A percentile compares a stretch with the other conserved stretches of the same genome.
These are phyloP conservation scores for Rhododendron molle DNA, from an alignment of 148 eudicot genomes.

Conservation along the genomic window DNA sequence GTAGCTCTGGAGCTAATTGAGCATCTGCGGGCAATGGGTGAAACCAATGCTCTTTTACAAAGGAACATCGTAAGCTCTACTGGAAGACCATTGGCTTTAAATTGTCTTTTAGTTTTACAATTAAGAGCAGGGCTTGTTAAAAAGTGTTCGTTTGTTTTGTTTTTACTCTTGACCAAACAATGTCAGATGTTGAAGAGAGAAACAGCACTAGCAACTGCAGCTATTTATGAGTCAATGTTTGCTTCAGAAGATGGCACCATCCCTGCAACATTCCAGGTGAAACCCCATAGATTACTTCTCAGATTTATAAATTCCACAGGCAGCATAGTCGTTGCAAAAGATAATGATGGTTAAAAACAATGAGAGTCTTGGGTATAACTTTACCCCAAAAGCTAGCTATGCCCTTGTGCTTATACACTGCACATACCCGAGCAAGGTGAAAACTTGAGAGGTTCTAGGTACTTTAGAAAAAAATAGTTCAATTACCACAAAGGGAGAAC, in stretches of 20 bases:
- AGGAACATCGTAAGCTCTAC: slow-evolving; percentile 58
- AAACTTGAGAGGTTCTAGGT: background rate
- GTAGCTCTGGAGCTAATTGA: slow-evolving; percentile 93
- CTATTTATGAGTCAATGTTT: slow-evolving; percentile 94
- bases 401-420: background rate
- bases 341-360: background rate
- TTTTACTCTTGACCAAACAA: background rate
- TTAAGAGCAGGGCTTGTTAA: background rate
- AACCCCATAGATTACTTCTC: background rate
- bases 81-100: background rate
- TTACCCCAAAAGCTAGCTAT: background rate
- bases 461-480: background rate
- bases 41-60: slow-evolving; percentile 85
- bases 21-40: slow-evolving; percentile 96
- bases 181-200: slow-evolving; percentile 75
- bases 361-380: background rate
- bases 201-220: slow-evolving; percentile 92
- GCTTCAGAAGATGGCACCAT: slow-evolving; percentile 92
- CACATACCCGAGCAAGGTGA: background rate
- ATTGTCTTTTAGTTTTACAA: background rate
- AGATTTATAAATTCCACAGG: background rate
- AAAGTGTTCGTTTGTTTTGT: slow-evolving; percentile 7
- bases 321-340: background rate
- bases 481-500: background rate
- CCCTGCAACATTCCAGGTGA: slow-evolving; percentile 98